A percentile compares a stretch with the other conserved stretches of the same genome.
Evolutionary conservation across 163 green algal genomes (phyloP).

Genomic region (Scenedesmus sp.): DNA sequence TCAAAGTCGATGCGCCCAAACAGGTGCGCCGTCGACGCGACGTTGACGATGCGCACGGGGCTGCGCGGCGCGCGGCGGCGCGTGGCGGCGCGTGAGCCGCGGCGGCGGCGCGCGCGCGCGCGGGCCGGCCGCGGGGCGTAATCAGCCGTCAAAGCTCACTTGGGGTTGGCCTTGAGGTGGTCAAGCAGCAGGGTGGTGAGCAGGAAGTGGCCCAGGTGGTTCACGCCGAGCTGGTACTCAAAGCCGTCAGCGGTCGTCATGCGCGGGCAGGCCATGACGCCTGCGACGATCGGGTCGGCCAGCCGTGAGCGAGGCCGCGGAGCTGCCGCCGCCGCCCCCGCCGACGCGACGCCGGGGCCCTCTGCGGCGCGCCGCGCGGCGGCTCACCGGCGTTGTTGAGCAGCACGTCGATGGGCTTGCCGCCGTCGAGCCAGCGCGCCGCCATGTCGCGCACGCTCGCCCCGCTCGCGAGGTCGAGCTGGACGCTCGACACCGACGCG

Average conservation of each 20-base stretch:
- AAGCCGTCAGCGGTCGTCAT: conserved; percentile 72
- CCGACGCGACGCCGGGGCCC: no score
- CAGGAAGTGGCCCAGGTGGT: conserved; percentile 77
- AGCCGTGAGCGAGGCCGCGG: no score
- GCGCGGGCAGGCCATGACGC: conserved; percentile 78
- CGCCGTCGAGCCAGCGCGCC: conserved; percentile 27
- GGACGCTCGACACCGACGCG: conserved; percentile 39
- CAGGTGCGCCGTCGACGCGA: conserved; percentile 72
- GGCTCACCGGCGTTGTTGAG: conserved; percentile 78
- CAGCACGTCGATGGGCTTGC: conserved; percentile 63
- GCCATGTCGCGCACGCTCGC: conserved; percentile 44
- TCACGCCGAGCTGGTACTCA: conserved; percentile 80
- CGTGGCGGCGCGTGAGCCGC: background rate
- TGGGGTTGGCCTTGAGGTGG: conserved; percentile 43
- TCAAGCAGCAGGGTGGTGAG: conserved; percentile 60
- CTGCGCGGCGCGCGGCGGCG: conserved; percentile 42
- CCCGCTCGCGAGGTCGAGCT: conserved; percentile 63
- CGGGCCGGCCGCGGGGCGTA: background rate
- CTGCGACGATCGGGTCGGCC: no score
- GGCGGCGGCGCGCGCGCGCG: background rate
- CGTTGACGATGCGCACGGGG: conserved; percentile 77
- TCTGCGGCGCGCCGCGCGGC: background rate
- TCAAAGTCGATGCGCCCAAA: conserved; percentile 80
- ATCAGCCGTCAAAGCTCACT: conserved; percentile 42
- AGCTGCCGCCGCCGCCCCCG: no score